Percentiles rank a stretch among this genome's conserved stretches.
Conservation (phyloP, 495 filamentous ascomycete species). For the Daldinia grandis region DNA sequence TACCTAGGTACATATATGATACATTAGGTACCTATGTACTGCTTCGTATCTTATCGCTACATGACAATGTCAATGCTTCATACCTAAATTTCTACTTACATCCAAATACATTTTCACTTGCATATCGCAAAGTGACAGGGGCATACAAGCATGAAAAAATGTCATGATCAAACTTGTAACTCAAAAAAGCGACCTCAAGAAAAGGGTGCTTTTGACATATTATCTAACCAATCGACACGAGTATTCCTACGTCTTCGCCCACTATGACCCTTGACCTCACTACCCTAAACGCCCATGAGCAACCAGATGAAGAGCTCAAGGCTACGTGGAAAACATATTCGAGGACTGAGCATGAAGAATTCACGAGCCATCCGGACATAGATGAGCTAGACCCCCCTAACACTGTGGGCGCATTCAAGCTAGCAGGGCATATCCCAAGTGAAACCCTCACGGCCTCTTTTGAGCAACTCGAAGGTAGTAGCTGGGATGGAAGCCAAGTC, state of each 20-base stretch:
- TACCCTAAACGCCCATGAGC: conserved; percentile 72
- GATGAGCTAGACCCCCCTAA: conserved; percentile 52
- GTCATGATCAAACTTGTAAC: not conserved
- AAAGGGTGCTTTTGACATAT: not conserved
- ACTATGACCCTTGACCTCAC: conserved; percentile 53
- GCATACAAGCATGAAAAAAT: not conserved
- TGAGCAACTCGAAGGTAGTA: conserved; percentile 41
- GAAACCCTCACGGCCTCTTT: conserved; percentile 51
- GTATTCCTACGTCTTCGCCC: not conserved
- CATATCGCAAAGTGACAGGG: conserved; percentile 2
- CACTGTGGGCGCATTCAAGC: conserved; percentile 44
- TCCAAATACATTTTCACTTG: not conserved
- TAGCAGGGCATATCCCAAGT: conserved; percentile 49
- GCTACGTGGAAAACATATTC: conserved; percentile 67
- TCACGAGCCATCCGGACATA: conserved; percentile 51
- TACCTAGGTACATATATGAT: no score
- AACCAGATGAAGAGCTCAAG: conserved; percentile 70
- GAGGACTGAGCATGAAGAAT: conserved; percentile 51
- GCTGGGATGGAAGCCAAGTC: conserved; percentile 36
- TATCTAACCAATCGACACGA: not conserved
- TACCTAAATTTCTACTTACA: not conserved
- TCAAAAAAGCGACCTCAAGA: not conserved
- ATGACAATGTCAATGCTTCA: no score
- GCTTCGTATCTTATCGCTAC: no score
- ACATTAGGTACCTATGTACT: no score